phyloP scores from a whole-genome alignment of 805 yeast genomes.

The Schwanniomyces occidentalis region DNA sequence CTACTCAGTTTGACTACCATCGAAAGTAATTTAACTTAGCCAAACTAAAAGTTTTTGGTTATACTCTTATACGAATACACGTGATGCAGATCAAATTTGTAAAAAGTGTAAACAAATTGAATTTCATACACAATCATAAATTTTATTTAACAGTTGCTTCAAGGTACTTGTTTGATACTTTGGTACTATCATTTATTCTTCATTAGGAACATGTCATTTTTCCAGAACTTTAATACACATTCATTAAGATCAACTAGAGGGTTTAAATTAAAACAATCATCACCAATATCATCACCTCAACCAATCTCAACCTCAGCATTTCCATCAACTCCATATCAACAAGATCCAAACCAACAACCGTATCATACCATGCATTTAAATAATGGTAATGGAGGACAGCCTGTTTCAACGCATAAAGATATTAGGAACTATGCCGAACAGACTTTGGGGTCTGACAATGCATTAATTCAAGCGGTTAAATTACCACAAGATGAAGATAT shows the following conservation, averaged over 20 bases:
- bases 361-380: conserved; percentile 32
- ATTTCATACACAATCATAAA: no score
- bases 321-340: conserved; percentile 23
- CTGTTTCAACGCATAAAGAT: conserved; percentile 61
- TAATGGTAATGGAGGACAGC: conserved; percentile 20
- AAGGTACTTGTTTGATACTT: neutral
- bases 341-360: conserved; percentile 15
- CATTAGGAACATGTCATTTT: conserved; percentile 33
- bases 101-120: no score
- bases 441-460: conserved; percentile 90
- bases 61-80: no score
- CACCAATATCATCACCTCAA: conserved; percentile 42
- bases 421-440: conserved; percentile 90
- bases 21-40: no score
- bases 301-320: conserved; percentile 35
- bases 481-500: conserved; percentile 90
- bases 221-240: conserved; percentile 46
- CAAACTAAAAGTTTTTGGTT: no score
- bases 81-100: no score
- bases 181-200: neutral
- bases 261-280: conserved; percentile 39
- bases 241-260: conserved; percentile 43
- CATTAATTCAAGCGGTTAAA: conserved; percentile 88
- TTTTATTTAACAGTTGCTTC: no score
- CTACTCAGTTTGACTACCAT: neutral